Base-by-base conservation (phyloP, 352 stramenopile genomes). In the Phytophthora palmivora region DNA sequence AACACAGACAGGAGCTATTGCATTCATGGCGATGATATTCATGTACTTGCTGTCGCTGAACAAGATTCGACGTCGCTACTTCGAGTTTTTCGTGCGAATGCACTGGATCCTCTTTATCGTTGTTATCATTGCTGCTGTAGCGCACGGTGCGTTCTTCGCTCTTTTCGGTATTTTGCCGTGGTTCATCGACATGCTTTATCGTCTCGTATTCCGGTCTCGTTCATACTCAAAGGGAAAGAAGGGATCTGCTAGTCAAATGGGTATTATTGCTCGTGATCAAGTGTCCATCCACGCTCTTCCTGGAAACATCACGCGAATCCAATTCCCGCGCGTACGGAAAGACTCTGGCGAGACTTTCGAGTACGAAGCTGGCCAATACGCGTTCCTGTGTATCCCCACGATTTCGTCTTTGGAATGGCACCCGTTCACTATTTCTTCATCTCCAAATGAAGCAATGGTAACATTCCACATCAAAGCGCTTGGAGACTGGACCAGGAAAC, bases 351-450 rank as follows among this genome's bases (percentile, higher is more conserved):
- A 71, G 12, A 42, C 14, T 0, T 81, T 81, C 61, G 22, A 51
- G 3, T 79, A 74, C 33, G 33, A 74, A 19, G 67, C 71, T 3
- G 74, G 30, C 0, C 54, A 63, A 4, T 63, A 63, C 26, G 44
- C 43, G 5, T 63, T 63, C 43, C 16, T 63, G 6, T 88, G 88
- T 63, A 53, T 96, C 3, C 84, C 84, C 0, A 12, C 46, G 8
- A 54, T 96, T 30, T 82, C 69, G 26, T 15, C 43, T 16, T 45
- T 83, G 3, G 62, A 95, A 67, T 96, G 86, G 86, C 88, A 96
- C 58, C 88, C 88, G 41, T 95, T 95, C 67, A 91, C 83, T 15
- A 82, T 96, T 34, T 88, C 81, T 11, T 91, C 76, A 14, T 76
- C 79, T 1, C 84, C 84, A 2, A 51, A 71, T 26, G 78, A 92